phyloP scores from a whole-genome alignment of 1,284 basidiomycete species.

The Lentinula novae-zelandiae region DNA sequence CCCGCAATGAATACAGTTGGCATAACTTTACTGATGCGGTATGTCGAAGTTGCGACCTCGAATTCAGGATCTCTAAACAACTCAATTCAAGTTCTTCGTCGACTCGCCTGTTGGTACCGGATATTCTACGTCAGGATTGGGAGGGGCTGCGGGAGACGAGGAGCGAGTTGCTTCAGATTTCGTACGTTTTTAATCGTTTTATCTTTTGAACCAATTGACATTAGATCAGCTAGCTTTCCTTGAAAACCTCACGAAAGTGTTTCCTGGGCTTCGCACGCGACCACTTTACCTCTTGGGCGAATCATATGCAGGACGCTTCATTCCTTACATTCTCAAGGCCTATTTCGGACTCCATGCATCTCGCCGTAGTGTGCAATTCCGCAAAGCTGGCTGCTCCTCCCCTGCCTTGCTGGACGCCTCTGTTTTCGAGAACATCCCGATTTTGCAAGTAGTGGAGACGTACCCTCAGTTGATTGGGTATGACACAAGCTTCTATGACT shows the following conservation, averaged over 20 bases:
- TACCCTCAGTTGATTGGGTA: constrained; percentile 73
- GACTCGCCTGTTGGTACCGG: constrained; percentile 46
- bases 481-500: constrained; percentile 58
- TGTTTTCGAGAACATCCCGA: background rate
- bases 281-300: constrained; percentile 64
- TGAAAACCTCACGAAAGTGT: constrained; percentile 60
- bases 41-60: constrained; percentile 39
- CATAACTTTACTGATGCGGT: constrained; percentile 62
- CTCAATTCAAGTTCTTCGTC: constrained; percentile 41
- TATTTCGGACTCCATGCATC: background rate
- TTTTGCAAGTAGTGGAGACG: constrained; percentile 50
- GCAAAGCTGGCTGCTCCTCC: background rate
- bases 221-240: constrained; percentile 56
- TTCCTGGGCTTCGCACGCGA: constrained; percentile 55
- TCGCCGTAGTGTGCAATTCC: background rate
- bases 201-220: background rate
- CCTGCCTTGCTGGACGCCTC: background rate
- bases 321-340: constrained; percentile 20
- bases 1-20: constrained; percentile 60
- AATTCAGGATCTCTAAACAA: background rate
- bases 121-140: constrained; percentile 55
- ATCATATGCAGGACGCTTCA: constrained; percentile 64
- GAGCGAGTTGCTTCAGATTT: constrained; percentile 57
- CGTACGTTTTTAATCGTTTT: background rate
- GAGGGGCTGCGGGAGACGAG: constrained; percentile 63